Evolutionary conservation across 1,284 basidiomycete genomes (phyloP), one percentile per base, ranked within the genome.

Genomic region (Cryptococcus sp.): DNA sequence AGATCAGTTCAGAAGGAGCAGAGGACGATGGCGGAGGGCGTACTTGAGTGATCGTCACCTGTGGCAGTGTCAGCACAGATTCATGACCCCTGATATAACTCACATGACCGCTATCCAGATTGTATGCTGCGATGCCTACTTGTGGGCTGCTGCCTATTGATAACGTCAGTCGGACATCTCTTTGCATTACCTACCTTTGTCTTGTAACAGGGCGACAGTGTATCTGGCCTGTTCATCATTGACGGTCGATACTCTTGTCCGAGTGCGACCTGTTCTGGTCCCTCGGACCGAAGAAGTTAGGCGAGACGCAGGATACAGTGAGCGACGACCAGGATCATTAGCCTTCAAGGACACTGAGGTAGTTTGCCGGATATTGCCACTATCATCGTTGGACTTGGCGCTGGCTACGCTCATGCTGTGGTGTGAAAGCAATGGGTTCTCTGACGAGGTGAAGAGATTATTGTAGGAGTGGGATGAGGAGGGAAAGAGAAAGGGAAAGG

Each of bases 71-170:
- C 22, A 27, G 46, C n/a, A 30, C 52, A 43, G 57, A 52, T 64
- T 45, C 62, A 46, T 17, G 27, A 20, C n/a, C 17, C 25, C 22
- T 6, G 42, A 48, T 35, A 60, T 42, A 88, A 73, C 86, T 82
- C 27, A 88, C 88, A 56, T 84, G 82, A 13, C 90, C 91, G 0
- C 89, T 93, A 41, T 89, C 87, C 63, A 83, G 84, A 59, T 92
- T 87, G n/a, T 93, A 81, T 0, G 88, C 88, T 1, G 91, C 91
- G 40, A 94, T 85, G 3, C 92, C 92, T 3, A 93, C 85, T 76
- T 94, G 91, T 42, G 88, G 82, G 0, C 87, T 86, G 22, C 88
- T 81, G 2, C 89, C 78, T 74, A 59, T 39, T 19, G 13, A 19
- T 4, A 17, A 5, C 5, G 16, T 10, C 15, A 23, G 35, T 40